A percentile compares a stretch with the other conserved stretches of the same genome.
These are phyloP conservation scores for Xenoacremonium recifei DNA, from an alignment of 2,329 filamentous ascomycete species.

Conservation along the genomic window DNA sequence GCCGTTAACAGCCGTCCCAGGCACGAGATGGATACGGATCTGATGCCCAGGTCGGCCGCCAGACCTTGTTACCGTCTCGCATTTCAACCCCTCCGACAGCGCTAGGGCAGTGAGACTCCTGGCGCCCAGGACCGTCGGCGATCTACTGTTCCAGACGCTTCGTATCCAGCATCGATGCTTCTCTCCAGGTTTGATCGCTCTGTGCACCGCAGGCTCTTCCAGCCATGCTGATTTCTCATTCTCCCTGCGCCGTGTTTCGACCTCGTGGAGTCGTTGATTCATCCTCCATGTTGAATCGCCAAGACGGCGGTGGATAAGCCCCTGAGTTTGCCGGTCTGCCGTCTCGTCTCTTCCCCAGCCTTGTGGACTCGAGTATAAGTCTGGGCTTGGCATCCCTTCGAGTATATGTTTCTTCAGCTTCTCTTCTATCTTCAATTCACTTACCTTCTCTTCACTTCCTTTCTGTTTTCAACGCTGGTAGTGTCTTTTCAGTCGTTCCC, in stretches of 20 bases:
- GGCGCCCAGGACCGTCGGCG: slow-evolving; percentile 15
- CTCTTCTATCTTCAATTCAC: slow-evolving; percentile 29
- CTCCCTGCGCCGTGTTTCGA: neutral
- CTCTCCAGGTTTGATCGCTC: slow-evolving; percentile 23
- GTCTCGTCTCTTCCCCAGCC: slow-evolving; percentile 30
- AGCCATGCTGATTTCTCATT: neutral
- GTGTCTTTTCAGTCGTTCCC: slow-evolving; percentile 53
- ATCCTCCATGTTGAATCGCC: neutral
- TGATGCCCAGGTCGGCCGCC: neutral
- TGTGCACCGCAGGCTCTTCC: neutral
- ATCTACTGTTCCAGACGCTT: too few relatives aligned
- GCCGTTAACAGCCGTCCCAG: slow-evolving; percentile 2
- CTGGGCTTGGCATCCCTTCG: slow-evolving; percentile 38
- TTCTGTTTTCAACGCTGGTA: slow-evolving; percentile 45
- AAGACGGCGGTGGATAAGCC: slow-evolving; percentile 12
- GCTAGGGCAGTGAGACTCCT: slow-evolving; percentile 10
- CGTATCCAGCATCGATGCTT: slow-evolving; percentile 16
- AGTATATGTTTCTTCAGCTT: slow-evolving; percentile 29
- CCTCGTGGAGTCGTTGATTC: neutral
- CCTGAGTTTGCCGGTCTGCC: slow-evolving; percentile 25
- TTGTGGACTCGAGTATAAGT: slow-evolving; percentile 30
- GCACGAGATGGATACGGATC: neutral
- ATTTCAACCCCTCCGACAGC: slow-evolving; percentile 15
- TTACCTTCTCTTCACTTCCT: slow-evolving; percentile 36
- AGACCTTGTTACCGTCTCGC: slow-evolving; percentile 18